Base-by-base conservation (phyloP, 306 rosid genomes). In the Carpinus fangiana region DNA sequence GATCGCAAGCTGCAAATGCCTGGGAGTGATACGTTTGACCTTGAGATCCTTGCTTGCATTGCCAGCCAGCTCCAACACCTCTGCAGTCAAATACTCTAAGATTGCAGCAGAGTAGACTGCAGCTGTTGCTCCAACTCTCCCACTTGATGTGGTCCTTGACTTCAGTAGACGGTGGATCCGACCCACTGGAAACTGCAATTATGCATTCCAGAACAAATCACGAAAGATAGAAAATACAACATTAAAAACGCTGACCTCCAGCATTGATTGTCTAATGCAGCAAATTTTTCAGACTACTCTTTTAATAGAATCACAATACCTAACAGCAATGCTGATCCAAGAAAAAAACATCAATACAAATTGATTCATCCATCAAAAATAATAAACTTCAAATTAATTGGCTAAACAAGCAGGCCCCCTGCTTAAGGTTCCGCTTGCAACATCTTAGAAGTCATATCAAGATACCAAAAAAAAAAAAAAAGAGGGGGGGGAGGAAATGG, bases 51-150 rank as follows among this genome's bases (percentile, higher is more conserved):
- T 88, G 86, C 95, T 88, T 2, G 92, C 95, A 78, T 88, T 90
- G 59, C 95, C 95, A 13, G 95, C 95, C 73, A 90, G 77, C 87
- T 90, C 92, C 83, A 90, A 80, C 17, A 90, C 95, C 82, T 88
- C 95, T 12, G 95, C 95, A n/a, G 95, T 88, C 57, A 90, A 86
- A 78, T 90, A 90, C 84, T 90, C 95, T 84, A 90, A 78, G 73
- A 90, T 90, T 14, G 93, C 96, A 2, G 95, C 95, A 47, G 95
- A 88, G 85, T 90, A 90, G 60, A 90, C 95, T 34, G 95, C 95
- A 4, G 96, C 96, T 0, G 96, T 91, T 23, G 96, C 93, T 50
- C 93, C 96, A 12, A 91, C 96, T 75, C 93, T 86, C 51, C 96
- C 96, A 65, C 89, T 73, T n/a, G 95, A 79, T 0, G 91, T 89